Evolutionary conservation across 176 grass and related monocot species (phyloP), one percentile per base, ranked within the genome.

Genomic region (Cenchrus americanus): DNA sequence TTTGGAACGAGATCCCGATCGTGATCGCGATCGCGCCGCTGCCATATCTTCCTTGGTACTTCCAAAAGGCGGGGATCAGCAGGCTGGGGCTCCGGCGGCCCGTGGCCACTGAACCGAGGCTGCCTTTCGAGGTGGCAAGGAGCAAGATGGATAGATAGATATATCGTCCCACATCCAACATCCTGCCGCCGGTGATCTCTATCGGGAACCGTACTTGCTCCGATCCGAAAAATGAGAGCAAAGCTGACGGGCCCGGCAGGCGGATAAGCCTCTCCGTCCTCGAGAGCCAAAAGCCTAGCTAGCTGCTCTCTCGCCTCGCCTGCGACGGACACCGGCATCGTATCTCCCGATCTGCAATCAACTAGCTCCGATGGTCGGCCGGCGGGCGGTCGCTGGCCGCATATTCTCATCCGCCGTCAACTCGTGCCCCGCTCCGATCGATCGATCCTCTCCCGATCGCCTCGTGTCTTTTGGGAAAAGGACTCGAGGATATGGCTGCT

Each of bases 1-100:
- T 49, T 49, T 13, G 47, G 47, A 49, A 49, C 47, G 47, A 49
- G 47, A 49, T 63, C 32, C 18, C 18, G 19, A 63, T 63, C 32
- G 66, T 18, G 19, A 63, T 65, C 62, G 13, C 59, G 22, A 7
- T 15, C 5, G 12, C 51, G 27, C 77, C 79, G 13, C 58, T 86
- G 66, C 46, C 85, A 65, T 85, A 90, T 88, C 91, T 83, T 86
- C 71, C 73, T 83, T 79, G 85, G 52, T 26, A 88, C 57, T 69
- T 47, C 34, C 24, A 79, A 89, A 87, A 57, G 51, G 27, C 27
- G 34, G 14, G 8, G 8, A 40, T 66, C 32, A 6, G 2, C 14
- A 2, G 62, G 13, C 27, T 7, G 12, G 27, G 63, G 15, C 63
- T 17, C 32, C 6, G 6, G 30, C 8, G 63, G 9, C 63, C 15